Conservation (phyloP, 2,329 filamentous ascomycete species). For the Clarireedia sp. region DNA sequence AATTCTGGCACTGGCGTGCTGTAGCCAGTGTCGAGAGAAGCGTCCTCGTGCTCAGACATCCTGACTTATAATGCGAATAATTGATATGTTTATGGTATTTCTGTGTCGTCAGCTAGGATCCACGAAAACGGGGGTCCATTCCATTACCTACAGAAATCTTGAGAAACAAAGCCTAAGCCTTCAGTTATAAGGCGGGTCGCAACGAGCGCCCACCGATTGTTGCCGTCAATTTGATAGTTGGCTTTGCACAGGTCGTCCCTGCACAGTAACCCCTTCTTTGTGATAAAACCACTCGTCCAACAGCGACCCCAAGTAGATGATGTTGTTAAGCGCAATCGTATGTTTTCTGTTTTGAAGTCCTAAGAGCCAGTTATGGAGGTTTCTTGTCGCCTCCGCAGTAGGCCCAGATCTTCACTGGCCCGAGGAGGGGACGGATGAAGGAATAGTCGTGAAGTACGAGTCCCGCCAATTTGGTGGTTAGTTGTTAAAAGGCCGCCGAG, state of each 20-base stretch:
- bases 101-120: conserved; percentile 13
- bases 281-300: conserved; percentile 15
- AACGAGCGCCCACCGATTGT: conserved; percentile 44
- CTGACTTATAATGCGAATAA: conserved; percentile 34
- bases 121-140: background rate
- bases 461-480: conserved; percentile 90
- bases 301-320: conserved; percentile 13
- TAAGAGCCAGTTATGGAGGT: conserved; percentile 74
- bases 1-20: conserved; percentile 71
- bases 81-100: conserved; percentile 17
- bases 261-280: conserved; percentile 21
- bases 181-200: conserved; percentile 37
- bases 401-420: conserved; percentile 79
- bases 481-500: conserved; percentile 25
- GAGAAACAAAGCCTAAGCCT: conserved; percentile 13
- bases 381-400: conserved; percentile 95
- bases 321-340: conserved; percentile 10
- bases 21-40: conserved; percentile 53
- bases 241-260: conserved; percentile 30
- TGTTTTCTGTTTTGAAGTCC: conserved; percentile 2
- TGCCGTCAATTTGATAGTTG: conserved; percentile 42
- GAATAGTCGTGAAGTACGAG: conserved; percentile 62
- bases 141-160: conserved; percentile 1
- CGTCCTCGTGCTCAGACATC: conserved; percentile 63
- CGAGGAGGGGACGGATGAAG: conserved; percentile 81